Conservation (phyloP, 495 filamentous ascomycete species). For the Neurospora pannonica region DNA sequence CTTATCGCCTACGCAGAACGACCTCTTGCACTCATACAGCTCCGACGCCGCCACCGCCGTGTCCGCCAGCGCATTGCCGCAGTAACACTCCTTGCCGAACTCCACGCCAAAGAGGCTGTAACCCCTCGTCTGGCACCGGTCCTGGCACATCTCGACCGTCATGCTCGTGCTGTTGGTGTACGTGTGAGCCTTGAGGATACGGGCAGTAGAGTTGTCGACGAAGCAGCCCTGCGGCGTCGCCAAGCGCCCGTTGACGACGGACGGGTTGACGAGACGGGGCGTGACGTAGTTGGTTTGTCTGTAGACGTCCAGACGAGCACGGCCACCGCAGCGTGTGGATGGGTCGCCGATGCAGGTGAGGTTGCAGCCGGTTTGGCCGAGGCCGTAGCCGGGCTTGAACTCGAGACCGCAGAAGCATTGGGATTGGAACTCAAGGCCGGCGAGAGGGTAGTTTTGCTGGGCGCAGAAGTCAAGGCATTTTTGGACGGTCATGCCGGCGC, state of each 20-base stretch:
- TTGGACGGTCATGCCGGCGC: constrained; percentile 31
- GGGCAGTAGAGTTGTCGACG: constrained; percentile 1
- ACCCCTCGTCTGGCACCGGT: constrained; percentile 14
- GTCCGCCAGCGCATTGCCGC: constrained; percentile 9
- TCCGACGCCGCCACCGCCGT: neutral
- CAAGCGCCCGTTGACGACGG: neutral
- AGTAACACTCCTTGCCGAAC: constrained; percentile 23
- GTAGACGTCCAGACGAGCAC: constrained; percentile 21
- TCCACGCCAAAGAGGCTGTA: constrained; percentile 20
- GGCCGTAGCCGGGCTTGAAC: constrained; percentile 17
- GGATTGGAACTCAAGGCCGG: constrained; percentile 30
- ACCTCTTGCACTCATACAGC: constrained; percentile 14
- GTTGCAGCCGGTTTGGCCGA: constrained; percentile 16
- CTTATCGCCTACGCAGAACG: constrained; percentile 18
- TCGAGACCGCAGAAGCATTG: constrained; percentile 33
- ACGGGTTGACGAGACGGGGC: constrained; percentile 1
- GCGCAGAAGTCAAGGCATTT: constrained; percentile 30
- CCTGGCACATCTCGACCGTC: constrained; percentile 25
- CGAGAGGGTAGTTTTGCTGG: constrained; percentile 20
- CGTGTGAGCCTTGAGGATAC: neutral
- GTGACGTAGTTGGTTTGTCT: constrained; percentile 4
- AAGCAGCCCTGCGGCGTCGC: constrained; percentile 2
- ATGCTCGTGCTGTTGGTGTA: constrained; percentile 9
- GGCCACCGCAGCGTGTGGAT: constrained; percentile 10
- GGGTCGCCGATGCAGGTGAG: constrained; percentile 25